phyloP scores from a whole-genome alignment of 2,329 filamentous ascomycete genomes.

The Neofusicoccum laricinum region DNA sequence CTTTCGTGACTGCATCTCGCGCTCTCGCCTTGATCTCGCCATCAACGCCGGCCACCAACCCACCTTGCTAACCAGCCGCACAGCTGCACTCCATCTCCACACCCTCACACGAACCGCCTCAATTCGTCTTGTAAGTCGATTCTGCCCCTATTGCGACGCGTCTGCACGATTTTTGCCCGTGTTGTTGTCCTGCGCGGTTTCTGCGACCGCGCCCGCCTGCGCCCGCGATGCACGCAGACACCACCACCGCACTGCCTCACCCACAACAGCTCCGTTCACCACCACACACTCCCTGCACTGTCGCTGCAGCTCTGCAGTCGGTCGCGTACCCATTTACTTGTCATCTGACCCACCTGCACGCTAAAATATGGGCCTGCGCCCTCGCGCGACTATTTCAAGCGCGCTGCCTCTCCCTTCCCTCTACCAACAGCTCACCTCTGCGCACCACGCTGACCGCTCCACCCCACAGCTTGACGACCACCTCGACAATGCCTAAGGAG shows the following conservation, averaged over 20 bases:
- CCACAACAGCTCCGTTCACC: background rate
- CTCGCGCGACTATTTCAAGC: slow-evolving; percentile 13
- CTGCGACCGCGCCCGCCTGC: slow-evolving; percentile 17
- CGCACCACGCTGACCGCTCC: background rate
- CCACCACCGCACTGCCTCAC: background rate
- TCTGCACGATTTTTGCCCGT: background rate
- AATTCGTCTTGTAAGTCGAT: slow-evolving; percentile 24
- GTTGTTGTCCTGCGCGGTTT: slow-evolving; percentile 14
- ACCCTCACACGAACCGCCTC: slow-evolving; percentile 19
- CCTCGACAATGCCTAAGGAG: slow-evolving; percentile 62
- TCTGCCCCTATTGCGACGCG: background rate
- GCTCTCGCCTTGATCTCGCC: slow-evolving; percentile 7
- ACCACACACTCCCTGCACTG: background rate
- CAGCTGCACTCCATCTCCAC: slow-evolving; percentile 1
- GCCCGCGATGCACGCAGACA: slow-evolving; percentile 10
- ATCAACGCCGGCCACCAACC: background rate
- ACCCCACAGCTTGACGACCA: slow-evolving; percentile 4
- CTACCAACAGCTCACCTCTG: background rate
- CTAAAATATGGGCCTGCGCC: background rate
- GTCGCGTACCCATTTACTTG: background rate
- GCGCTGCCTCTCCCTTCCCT: background rate
- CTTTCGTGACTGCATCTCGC: slow-evolving; percentile 29
- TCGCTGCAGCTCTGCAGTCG: background rate
- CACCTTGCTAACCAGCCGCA: background rate
- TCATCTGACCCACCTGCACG: background rate